Evolutionary conservation across 1,139 yeast species (phyloP), one percentile per base, ranked within the genome.

Genomic region (Candida sp.): DNA sequence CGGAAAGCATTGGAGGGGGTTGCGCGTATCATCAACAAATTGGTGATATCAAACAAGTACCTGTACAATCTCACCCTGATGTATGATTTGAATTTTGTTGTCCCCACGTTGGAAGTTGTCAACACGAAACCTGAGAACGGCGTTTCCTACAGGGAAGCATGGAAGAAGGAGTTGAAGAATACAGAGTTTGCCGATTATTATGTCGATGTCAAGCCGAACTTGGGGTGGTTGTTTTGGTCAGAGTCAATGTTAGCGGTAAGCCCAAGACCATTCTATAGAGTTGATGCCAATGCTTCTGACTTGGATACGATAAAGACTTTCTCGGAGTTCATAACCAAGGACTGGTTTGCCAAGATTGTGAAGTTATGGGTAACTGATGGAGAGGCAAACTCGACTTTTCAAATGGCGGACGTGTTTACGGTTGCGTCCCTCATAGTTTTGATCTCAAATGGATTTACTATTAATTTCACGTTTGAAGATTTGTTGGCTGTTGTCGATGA

Each of bases 141-240:
- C 0, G 58, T 65, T 1, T 71, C 77, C 0, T 87, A 77, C 58
- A 69, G 66, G 4, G 65, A 69, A 0, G 56, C 56, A 1, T 90
- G 88, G 77, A 63, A 69, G 43, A 53, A 64, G 3, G 96, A 90
- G 59, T 70, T 88, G 73, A 62, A 63, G n/a, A 81, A 83, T 58
- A 65, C 73, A 22, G 69, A 70, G 0, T 55, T 69, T 33, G 87
- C 91, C 1, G 62, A 63, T 1, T 88, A 73, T 60, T 88, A 70
- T 58, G 72, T 87, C 55, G 94, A 88, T 61, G 76, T 77, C 32
- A 81, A 78, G 49, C 72, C 80, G 3, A 77, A 73, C 62, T 69
- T 73, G 9, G 97, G 98, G 0, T 90, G 96, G 87, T 69, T 90
- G 17, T 86, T 88, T 47, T 91, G 98, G 97, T 90, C 87, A 17